Conservation (phyloP, 73 alveolate species). For the Breviolum minutum region DNA sequence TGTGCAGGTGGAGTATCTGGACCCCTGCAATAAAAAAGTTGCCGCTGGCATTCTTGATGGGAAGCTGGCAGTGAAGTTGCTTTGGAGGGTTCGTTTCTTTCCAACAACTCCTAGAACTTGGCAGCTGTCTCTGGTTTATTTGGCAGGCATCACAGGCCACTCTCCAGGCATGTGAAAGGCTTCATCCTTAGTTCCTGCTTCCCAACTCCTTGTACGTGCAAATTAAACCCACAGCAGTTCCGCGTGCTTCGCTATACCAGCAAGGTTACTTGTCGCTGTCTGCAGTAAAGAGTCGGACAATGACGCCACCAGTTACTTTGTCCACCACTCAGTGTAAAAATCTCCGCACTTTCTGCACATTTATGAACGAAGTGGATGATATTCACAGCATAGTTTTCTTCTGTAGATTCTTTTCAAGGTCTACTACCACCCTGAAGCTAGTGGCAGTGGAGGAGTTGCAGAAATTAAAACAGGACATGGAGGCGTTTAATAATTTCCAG, state of each 20-base stretch:
- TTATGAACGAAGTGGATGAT: too few relatives aligned
- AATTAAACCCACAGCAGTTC: neutral
- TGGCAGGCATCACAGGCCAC: neutral
- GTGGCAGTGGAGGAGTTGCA: constrained; percentile 40
- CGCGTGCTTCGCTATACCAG: neutral
- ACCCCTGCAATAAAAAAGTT: too few relatives aligned
- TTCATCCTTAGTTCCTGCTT: neutral
- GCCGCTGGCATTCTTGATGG: too few relatives aligned
- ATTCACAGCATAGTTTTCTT: too few relatives aligned
- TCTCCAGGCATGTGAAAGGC: constrained; percentile 7
- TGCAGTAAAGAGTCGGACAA: constrained; percentile 1
- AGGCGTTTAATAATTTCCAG: neutral
- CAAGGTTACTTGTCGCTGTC: neutral
- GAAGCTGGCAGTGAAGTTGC: too few relatives aligned
- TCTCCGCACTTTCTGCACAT: neutral
- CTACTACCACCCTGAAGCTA: constrained; percentile 20
- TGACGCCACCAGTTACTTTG: constrained; percentile 4
- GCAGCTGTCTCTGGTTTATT: neutral
- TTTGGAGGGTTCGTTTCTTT: too few relatives aligned
- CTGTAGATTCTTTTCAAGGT: neutral
- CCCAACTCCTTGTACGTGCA: neutral
- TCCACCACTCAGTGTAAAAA: constrained; percentile 10
- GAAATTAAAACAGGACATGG: constrained; percentile 13
- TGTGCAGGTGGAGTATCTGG: constrained; percentile 10
- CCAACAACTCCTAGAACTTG: too few relatives aligned